Evolutionary conservation across 2,329 filamentous ascomycete species (phyloP), one percentile per base, ranked within the genome.

Genomic region (Alternaria sp.): DNA sequence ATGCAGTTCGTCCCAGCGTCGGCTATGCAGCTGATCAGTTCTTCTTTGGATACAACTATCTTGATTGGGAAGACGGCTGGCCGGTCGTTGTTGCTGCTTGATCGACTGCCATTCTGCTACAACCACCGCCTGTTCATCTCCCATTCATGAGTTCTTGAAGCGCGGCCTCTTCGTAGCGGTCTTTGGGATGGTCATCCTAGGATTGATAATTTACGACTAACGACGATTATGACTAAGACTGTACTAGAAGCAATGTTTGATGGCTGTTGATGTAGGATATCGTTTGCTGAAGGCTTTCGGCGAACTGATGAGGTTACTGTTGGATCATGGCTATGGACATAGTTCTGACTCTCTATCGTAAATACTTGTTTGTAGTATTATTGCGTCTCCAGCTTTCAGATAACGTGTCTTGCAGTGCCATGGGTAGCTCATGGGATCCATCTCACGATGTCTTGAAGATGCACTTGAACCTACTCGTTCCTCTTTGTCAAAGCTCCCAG

Each of bases 11-110:
- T 10, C 72, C 64, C 2, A 73, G 66, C 20, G 47, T 77, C 9
- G 73, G 75, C 2, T 77, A 73, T 21, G 54, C 61, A 14, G 65
- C 66, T 5, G 66, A 70, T 2, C 50, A 78, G 18, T 77, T 76
- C 23, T 65, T 67, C 8, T 77, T 77, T 55, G 75, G 75, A 1
- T 76, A 70, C 60, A 78, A 78, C 28, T 77, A 72, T 37, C 58
- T 78, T 4, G 69, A 74, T n/a, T 76, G 73, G 64, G 45, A 55
- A 10, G 53, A 68, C 21, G 76, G 74, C 4, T 78, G 76, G 75
- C 75, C 75, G n/a, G 70, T 73, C 6, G 58, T 73, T 26, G 70
- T 71, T 11, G 45, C 4, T 49, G 37, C 61, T 20, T 61, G 28
- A 57, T 43, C 3, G 23, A 43, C 15, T 11, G 15, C 15, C 26